These are phyloP conservation scores for Aureobasidium sp. DNA, from an alignment of 2,329 filamentous ascomycete genomes.

Conservation along the genomic window DNA sequence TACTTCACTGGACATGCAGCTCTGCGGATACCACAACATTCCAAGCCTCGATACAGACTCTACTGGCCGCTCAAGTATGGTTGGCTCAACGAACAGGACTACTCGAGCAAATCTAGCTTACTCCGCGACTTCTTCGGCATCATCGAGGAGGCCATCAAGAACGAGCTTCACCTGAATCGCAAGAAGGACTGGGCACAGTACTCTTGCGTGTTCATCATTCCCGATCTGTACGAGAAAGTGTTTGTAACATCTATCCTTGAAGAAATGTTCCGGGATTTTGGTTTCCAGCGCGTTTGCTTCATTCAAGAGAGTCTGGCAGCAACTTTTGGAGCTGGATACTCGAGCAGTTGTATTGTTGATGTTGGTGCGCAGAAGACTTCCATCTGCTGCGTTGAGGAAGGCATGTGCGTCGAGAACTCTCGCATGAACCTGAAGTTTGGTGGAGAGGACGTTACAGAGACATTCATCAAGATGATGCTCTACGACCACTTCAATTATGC, in stretches of 20 bases:
- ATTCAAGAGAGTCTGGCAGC: constrained; percentile 94
- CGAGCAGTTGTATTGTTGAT: constrained; percentile 89
- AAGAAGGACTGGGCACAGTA: constrained; percentile 83
- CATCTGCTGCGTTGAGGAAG: constrained; percentile 93
- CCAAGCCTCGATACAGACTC: constrained; percentile 79
- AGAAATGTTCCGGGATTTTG: constrained; percentile 80
- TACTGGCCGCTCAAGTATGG: constrained; percentile 87
- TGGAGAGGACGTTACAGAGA: constrained; percentile 84
- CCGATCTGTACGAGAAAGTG: constrained; percentile 89
- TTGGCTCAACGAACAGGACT: constrained; percentile 85
- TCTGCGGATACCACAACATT: constrained; percentile 79
- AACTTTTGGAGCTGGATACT: constrained; percentile 91
- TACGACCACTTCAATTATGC: constrained; percentile 92
- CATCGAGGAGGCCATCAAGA: constrained; percentile 74
- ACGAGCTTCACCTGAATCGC: constrained; percentile 69
- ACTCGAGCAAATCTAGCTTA: constrained; percentile 67
- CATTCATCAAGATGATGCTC: constrained; percentile 96
- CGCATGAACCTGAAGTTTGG: constrained; percentile 92
- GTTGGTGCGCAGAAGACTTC: constrained; percentile 97
- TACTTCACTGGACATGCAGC: constrained; percentile 78
- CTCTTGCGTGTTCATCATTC: constrained; percentile 94
- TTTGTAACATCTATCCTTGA: constrained; percentile 81
- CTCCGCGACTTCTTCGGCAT: constrained; percentile 83
- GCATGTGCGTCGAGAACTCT: constrained; percentile 89
- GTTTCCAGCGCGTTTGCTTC: constrained; percentile 82